Evolutionary conservation across 1,284 basidiomycete species (phyloP).

Genomic region (Malassezia brasiliensis): DNA sequence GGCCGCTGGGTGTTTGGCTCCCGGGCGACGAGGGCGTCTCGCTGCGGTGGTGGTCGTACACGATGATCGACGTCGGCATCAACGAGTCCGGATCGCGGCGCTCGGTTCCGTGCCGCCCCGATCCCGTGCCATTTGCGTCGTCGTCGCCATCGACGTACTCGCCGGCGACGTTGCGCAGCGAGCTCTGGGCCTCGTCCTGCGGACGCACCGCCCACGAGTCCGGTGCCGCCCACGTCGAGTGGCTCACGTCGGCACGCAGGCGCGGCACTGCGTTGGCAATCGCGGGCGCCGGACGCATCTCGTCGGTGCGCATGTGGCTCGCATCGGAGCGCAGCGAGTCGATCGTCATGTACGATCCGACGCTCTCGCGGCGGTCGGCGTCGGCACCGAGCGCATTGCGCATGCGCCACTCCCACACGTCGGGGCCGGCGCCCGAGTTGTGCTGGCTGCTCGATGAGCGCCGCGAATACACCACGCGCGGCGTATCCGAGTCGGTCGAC

Average conservation of each 20-base stretch:
- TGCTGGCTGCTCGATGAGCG: too few relatives aligned
- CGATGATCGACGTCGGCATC: conserved; percentile 5
- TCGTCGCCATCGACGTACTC: conserved; percentile 28
- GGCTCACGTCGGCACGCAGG: not conserved
- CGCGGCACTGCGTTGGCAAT: not conserved
- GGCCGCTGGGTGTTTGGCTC: not conserved
- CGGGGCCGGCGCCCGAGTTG: too few relatives aligned
- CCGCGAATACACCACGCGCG: not conserved
- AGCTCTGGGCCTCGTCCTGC: conserved; percentile 22
- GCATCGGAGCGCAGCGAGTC: not conserved
- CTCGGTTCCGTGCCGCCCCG: not conserved
- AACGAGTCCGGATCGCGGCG: too few relatives aligned
- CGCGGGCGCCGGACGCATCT: not conserved
- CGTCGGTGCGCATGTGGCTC: not conserved
- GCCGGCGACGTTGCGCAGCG: conserved; percentile 29
- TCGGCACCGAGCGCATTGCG: too few relatives aligned
- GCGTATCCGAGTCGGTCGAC: conserved; percentile 17
- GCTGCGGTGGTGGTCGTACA: conserved; percentile 6
- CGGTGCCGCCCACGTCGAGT: conserved; percentile 44
- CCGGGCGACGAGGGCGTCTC: conserved; percentile 15
- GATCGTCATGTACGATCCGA: not conserved
- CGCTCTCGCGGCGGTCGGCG: not conserved
- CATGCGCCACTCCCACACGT: too few relatives aligned
- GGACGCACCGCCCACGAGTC: conserved; percentile 47
- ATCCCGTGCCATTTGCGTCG: not conserved